Evolutionary conservation across 768 basidiomycete genomes (phyloP).

Genomic region (Hygrocybe coccinea): DNA sequence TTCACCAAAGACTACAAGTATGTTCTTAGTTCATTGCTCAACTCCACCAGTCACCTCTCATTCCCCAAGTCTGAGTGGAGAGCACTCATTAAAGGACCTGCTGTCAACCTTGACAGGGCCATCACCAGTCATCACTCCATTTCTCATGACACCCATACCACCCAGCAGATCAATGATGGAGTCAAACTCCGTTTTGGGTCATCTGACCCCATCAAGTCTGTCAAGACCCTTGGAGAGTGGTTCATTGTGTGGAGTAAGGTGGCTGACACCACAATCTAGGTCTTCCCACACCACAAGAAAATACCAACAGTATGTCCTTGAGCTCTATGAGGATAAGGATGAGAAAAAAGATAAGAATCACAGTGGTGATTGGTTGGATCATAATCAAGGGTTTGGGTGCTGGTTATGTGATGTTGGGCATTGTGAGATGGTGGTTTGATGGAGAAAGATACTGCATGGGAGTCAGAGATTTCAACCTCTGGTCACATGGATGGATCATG

Average conservation of each 20-base stretch:
- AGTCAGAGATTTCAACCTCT: no score
- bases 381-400: no score
- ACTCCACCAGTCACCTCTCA: no score
- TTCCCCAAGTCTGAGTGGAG: background rate
- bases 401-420: no score
- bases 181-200: conserved; percentile 10
- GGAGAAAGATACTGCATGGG: no score
- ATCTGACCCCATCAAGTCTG: conserved; percentile 4
- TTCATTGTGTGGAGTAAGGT: background rate
- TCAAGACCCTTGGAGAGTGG: background rate
- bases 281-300: background rate
- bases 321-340: background rate
- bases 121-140: conserved; percentile 11
- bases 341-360: no score
- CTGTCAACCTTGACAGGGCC: conserved; percentile 26
- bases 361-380: no score
- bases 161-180: conserved; percentile 8
- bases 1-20: no score
- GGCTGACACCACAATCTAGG: background rate
- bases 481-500: no score
- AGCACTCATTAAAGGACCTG: background rate
- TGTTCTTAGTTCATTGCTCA: no score
- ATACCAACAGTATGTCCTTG: background rate
- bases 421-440: no score
- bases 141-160: background rate